A percentile compares a stretch with the other conserved stretches of the same genome.
phyloP scores from a whole-genome alignment of 2,329 filamentous ascomycete species.

The Exophiala sp. region DNA sequence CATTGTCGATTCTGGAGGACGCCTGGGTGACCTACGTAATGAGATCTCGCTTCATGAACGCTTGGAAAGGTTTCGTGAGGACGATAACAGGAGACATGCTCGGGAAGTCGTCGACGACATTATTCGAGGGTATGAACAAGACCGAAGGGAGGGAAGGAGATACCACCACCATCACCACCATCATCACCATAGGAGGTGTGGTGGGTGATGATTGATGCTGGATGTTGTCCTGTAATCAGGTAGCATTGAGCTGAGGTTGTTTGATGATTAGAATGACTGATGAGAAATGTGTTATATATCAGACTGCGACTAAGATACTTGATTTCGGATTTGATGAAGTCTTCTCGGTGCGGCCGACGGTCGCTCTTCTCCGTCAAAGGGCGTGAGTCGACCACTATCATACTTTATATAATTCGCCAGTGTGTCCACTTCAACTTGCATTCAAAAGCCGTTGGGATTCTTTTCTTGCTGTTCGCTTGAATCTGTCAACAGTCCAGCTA shows the following conservation, averaged over 20 bases:
- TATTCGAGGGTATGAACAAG: constrained; percentile 2
- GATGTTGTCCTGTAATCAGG: not conserved
- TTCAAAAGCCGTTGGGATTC: not conserved
- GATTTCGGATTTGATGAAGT: not conserved
- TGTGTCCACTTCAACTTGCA: no score
- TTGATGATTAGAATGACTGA: not conserved
- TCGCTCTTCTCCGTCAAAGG: constrained; percentile 3
- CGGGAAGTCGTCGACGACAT: not conserved
- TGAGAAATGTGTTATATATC: not conserved
- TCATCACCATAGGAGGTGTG: no score
- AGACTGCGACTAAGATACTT: not conserved
- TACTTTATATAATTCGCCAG: no score
- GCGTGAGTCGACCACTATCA: not conserved
- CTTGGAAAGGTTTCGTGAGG: no score
- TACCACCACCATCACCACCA: no score
- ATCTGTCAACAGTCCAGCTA: not conserved
- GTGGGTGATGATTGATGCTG: not conserved
- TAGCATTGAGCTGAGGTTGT: not conserved
- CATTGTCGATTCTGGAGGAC: not conserved
- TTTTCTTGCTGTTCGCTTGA: not conserved
- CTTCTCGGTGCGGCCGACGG: not conserved
- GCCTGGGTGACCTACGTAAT: not conserved
- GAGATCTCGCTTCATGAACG: no score
- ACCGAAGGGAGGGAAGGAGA: not conserved
- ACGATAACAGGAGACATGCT: not conserved